phyloP scores from a whole-genome alignment of 495 filamentous ascomycete species.

The Acidomyces sp. region DNA sequence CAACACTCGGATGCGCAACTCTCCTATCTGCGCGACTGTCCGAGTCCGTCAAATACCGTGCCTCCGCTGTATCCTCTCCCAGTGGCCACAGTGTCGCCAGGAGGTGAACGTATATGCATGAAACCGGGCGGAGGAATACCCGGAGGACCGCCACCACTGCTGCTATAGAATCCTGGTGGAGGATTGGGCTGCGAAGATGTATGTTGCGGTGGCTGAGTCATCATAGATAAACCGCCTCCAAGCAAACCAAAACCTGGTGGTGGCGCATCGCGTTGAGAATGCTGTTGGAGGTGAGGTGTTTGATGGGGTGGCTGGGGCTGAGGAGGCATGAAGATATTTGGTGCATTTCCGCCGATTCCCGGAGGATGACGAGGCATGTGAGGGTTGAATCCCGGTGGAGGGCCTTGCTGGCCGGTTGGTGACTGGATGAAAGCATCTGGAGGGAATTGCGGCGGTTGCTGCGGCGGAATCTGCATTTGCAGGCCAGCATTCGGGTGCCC shows the following conservation, averaged over 20 bases:
- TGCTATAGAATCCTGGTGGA: constrained; percentile 15
- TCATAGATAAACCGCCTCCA: background rate
- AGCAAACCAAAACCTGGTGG: no score
- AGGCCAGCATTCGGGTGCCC: constrained; percentile 6
- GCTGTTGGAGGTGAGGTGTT: background rate
- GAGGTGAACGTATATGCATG: constrained; percentile 10
- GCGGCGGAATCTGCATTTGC: constrained; percentile 13
- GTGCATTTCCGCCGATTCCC: constrained; percentile 12
- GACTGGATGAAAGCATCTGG: constrained; percentile 13
- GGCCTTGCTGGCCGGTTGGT: background rate
- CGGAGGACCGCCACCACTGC: background rate
- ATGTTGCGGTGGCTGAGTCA: constrained; percentile 1
- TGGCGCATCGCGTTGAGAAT: background rate
- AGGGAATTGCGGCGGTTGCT: constrained; percentile 2
- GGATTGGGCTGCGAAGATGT: constrained; percentile 4
- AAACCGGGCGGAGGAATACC: constrained; percentile 11
- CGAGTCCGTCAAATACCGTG: no score
- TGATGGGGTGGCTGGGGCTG: constrained; percentile 10
- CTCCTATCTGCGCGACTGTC: no score
- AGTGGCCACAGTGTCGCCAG: background rate
- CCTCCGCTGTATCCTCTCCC: no score
- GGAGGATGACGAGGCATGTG: constrained; percentile 18
- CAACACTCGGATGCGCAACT: no score
- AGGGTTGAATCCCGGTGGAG: constrained; percentile 15
- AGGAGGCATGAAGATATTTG: constrained; percentile 14